Base-by-base conservation (phyloP, 495 filamentous ascomycete genomes). In the Annulohypoxylon stygium region DNA sequence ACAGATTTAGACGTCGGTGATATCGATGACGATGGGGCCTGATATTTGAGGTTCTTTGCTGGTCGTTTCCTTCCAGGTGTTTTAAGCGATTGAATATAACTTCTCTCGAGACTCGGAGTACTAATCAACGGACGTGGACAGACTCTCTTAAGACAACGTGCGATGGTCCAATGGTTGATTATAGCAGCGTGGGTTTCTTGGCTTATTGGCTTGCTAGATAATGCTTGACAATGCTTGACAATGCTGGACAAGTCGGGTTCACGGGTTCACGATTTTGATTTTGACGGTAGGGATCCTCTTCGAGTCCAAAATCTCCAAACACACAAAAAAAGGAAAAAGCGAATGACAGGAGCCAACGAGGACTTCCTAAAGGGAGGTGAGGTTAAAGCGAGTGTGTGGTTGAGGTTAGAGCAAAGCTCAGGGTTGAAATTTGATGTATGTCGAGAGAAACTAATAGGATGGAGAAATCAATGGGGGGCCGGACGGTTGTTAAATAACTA, bases 281-380 rank as follows among this genome's bases (percentile, higher is more conserved):
- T 51, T 74, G 75, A 74, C 59, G 73, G 45, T 45, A 54, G 61
- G 63, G 63, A 39, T 67, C 37, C 74, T 61, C 73, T 71, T 72
- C 72, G 63, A 74, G 70, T 82, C 72, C 77, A 77, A 79, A 79
- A 80, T 80, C 78, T 80, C 78, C 75, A 77, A 79, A 79, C 72
- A 81, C 78, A 78, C 75, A 79, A 81, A 80, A 79, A 80, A 76
- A 81, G 78, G 76, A 83, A 84, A 80, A 85, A 88, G 86, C 85
- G 86, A 89, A 85, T 87, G 87, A 88, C 85, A 88, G 87, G 87
- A 88, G 86, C 82, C 87, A 78, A 85, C 87, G 86, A 88, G 87
- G 87, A 86, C 86, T 87, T 88, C 87, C 87, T 86, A 76, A 73
- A 76, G 76, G 76, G 73, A 57, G 71, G 76, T 81, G 78, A 74